Evolutionary conservation across 441 rosid genomes (phyloP).

Genomic region (Erodium moschatum): DNA sequence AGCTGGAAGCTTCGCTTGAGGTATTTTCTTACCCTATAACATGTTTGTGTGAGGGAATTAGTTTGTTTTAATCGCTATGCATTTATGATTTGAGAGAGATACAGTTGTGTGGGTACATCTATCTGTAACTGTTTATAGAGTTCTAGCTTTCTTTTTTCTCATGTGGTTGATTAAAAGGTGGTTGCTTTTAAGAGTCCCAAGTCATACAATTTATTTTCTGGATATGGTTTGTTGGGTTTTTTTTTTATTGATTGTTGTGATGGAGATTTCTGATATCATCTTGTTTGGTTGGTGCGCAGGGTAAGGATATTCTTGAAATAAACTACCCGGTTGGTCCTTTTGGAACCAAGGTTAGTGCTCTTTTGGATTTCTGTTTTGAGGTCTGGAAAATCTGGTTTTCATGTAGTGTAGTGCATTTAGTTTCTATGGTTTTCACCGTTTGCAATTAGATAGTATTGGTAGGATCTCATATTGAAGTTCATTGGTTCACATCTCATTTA

Average conservation of each 20-base stretch:
- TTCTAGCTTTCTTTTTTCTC: neutral
- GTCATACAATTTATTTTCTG: neutral
- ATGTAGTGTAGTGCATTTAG: neutral
- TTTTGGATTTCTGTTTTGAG: neutral
- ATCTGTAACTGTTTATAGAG: neutral
- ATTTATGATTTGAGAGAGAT: too few species aligned
- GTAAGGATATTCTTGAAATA: slow-evolving; percentile 12
- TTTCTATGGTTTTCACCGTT: neutral
- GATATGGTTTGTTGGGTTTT: neutral
- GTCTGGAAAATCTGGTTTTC: neutral
- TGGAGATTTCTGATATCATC: neutral
- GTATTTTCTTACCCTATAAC: neutral
- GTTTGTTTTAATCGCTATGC: neutral
- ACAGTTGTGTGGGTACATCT: too few species aligned
- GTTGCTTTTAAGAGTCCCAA: neutral
- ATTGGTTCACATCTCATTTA: neutral
- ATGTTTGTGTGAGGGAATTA: neutral
- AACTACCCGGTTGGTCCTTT: neutral
- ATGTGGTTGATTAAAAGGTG: neutral
- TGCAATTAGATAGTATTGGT: neutral
- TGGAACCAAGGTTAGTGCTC: slow-evolving; percentile 3
- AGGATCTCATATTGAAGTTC: neutral
- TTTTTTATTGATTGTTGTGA: neutral
- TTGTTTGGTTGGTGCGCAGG: neutral
- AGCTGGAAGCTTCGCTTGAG: neutral